phyloP scores from a whole-genome alignment of 805 yeast species.

The Torulaspora quercuum region DNA sequence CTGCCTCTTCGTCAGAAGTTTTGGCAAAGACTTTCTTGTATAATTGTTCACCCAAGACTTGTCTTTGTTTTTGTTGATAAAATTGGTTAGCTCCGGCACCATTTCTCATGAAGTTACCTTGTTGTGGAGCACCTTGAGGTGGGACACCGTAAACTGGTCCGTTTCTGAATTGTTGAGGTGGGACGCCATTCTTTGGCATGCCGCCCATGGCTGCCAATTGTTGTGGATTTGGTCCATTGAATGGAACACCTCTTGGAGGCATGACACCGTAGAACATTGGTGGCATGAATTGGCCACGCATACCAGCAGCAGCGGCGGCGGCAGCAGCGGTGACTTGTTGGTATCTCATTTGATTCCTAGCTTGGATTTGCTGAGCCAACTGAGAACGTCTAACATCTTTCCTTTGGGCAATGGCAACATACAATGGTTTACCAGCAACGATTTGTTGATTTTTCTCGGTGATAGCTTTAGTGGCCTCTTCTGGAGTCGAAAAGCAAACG shows the following conservation, averaged over 20 bases:
- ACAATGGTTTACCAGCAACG: constrained; percentile 92
- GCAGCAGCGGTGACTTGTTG: constrained; percentile 83
- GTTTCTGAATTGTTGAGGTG: constrained; percentile 62
- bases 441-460: constrained; percentile 97
- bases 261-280: constrained; percentile 46
- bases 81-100: constrained; percentile 36
- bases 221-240: constrained; percentile 77
- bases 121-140: constrained; percentile 66
- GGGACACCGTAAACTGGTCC: constrained; percentile 88
- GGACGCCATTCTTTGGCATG: constrained; percentile 52
- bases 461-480: constrained; percentile 98
- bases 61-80: constrained; percentile 92
- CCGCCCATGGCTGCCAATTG: constrained; percentile 65
- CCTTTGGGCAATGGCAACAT: constrained; percentile 98
- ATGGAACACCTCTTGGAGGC: constrained; percentile 82
- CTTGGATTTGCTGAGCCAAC: constrained; percentile 95
- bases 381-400: constrained; percentile 97
- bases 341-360: constrained; percentile 96
- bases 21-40: constrained; percentile 88
- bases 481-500: constrained; percentile 96
- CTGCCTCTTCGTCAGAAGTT: constrained; percentile 89
- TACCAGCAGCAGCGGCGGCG: constrained; percentile 40
- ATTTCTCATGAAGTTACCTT: constrained; percentile 47
- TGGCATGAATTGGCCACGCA: constrained; percentile 41
- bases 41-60: constrained; percentile 94